A percentile compares a stretch with the other conserved stretches of the same genome.
Evolutionary conservation across 495 filamentous ascomycete species (phyloP).

Genomic region (Penicillium mononematosum): DNA sequence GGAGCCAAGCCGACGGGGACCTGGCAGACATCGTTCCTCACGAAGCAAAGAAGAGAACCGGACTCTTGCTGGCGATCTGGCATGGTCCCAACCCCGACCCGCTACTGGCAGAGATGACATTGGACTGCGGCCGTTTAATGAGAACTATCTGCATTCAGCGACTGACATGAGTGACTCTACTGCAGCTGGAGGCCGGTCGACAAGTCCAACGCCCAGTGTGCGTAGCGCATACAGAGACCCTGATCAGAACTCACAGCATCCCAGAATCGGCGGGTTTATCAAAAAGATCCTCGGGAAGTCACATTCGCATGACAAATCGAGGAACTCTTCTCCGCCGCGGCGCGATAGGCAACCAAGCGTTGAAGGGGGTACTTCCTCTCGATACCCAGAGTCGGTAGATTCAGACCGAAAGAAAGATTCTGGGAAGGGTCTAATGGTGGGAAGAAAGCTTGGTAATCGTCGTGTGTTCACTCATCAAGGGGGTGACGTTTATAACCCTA

Average conservation of each 20-base stretch:
- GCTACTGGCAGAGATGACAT: slow-evolving; percentile 67
- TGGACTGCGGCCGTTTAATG: slow-evolving; percentile 50
- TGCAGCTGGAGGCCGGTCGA: slow-evolving; percentile 54
- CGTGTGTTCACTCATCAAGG: slow-evolving; percentile 59
- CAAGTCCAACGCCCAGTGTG: slow-evolving; percentile 73
- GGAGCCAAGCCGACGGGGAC: slow-evolving; percentile 57
- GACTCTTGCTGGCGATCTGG: slow-evolving; percentile 48
- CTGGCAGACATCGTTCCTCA: slow-evolving; percentile 71
- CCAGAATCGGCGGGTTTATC: slow-evolving; percentile 8
- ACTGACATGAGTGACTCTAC: slow-evolving; percentile 50
- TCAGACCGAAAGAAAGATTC: slow-evolving; percentile 46
- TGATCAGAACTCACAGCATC: slow-evolving; percentile 55
- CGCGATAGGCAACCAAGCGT: slow-evolving; percentile 44
- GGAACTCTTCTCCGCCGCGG: slow-evolving; percentile 52
- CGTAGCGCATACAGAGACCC: slow-evolving; percentile 52
- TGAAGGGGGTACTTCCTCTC: slow-evolving; percentile 31
- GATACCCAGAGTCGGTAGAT: slow-evolving; percentile 35
- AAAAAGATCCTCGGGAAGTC: slow-evolving; percentile 19
- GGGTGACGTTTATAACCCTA: slow-evolving; percentile 18
- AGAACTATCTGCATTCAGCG: slow-evolving; percentile 41
- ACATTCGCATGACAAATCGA: slow-evolving; percentile 26
- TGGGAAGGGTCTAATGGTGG: slow-evolving; percentile 38
- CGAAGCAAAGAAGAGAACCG: slow-evolving; percentile 70
- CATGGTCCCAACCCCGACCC: slow-evolving; percentile 53
- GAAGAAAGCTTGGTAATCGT: slow-evolving; percentile 40